Base-by-base conservation (phyloP, 257 asterid genomes). In the Craterostigma plantagineum region DNA sequence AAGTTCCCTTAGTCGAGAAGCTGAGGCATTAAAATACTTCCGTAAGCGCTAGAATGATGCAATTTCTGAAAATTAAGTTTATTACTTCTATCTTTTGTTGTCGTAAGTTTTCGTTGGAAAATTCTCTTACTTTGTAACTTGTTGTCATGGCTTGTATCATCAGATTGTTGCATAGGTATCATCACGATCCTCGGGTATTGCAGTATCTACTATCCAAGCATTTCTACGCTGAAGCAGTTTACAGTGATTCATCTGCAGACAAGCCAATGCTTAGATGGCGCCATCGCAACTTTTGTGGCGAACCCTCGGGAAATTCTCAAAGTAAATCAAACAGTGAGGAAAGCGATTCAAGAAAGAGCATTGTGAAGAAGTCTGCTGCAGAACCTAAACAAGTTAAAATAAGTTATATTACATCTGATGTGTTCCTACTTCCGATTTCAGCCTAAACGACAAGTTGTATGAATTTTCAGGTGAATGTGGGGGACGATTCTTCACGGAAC, bases 171-270 rank as follows among this genome's bases (percentile, higher is more conserved):
- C 58, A 34, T 55, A 71, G 43, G 55, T 52, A 62, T 46, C 55
- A 17, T 33, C 18, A 61, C 44, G 40, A 73, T 50, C 79, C 79
- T 7, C 53, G 51, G 62, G 64, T 62, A 42, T 43, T 57, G 54
- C 56, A 54, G 4, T 6, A 23, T 49, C 64, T 42, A n/a, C n/a
- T n/a, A 54, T 71, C 87, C 18, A 76, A 75, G 66, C 65, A 76
- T 57, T 86, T 78, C 30, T 73, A 67, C 65, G 48, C 65, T 0
- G 93, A 81, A 64, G 55, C 68, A 65, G 92, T 81, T 40, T 76
- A 63, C 45, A 66, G 54, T 11, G 97, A 81, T 64, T 52, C 72
- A 35, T 73, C 84, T 33, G 40, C 42, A 34, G 94, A 86, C 54
- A 33, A 46, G 60, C 80, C 94, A 18, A 51, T 33, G 17, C 16